These are phyloP conservation scores for Suhomyces kunorum DNA, from an alignment of 1,139 yeast genomes.

Conservation along the genomic window DNA sequence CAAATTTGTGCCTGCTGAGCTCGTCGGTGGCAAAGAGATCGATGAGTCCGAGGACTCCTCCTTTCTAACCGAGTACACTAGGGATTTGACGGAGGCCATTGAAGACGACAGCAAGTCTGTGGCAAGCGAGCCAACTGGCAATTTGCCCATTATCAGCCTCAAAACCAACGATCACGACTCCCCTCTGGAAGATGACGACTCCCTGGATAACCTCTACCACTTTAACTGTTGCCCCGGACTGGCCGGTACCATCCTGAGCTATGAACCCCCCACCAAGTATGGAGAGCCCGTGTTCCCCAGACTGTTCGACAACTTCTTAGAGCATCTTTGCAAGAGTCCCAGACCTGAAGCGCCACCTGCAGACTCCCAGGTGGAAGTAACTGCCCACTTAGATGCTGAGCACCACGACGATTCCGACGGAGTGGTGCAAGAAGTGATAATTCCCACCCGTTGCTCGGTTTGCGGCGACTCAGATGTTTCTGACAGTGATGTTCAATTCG, in stretches of 20 bases:
- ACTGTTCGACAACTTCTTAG: conserved; percentile 8
- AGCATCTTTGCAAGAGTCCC: not conserved
- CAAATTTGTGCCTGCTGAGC: conserved; percentile 15
- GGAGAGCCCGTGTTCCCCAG: not conserved
- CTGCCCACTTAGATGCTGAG: too few relatives aligned
- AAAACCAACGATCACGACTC: not conserved
- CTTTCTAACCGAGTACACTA: conserved; percentile 6
- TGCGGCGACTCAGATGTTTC: not conserved
- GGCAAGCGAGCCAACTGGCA: not conserved
- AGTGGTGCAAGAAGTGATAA: not conserved
- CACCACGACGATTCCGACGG: not conserved
- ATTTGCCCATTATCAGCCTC: not conserved
- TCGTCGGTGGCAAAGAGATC: not conserved
- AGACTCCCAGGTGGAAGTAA: not conserved
- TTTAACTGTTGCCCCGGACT: conserved; percentile 15
- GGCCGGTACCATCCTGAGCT: conserved; percentile 10
- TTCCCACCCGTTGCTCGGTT: not conserved
- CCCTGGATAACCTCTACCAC: conserved; percentile 8
- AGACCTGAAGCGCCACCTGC: not conserved
- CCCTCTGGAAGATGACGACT: conserved; percentile 2
- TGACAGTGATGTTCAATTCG: not conserved
- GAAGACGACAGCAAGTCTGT: conserved; percentile 8
- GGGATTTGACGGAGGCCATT: conserved; percentile 11
- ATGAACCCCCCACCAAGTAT: conserved; percentile 6
- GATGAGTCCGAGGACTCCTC: conserved; percentile 1